Evolutionary conservation across 352 stramenopile genomes (phyloP).

Genomic region (Thraustochytrium striatum): DNA sequence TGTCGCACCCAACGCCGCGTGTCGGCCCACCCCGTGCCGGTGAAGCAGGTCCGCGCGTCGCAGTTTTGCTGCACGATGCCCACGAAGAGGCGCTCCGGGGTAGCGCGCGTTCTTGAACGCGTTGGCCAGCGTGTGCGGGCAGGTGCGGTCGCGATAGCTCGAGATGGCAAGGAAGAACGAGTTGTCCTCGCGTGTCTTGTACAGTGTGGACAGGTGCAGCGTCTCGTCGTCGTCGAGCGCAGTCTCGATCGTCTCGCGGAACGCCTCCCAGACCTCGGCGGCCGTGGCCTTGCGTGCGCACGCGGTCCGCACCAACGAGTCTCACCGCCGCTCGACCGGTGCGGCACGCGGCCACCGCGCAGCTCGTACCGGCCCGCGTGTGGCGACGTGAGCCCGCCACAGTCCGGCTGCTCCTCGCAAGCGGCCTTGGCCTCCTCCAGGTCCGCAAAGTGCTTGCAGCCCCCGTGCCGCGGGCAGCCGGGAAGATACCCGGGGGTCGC

Average conservation of each 20-base stretch:
- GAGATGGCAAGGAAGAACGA: constrained; percentile 71
- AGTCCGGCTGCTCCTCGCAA: constrained; percentile 1
- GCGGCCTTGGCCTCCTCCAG: constrained; percentile 35
- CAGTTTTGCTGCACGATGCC: constrained; percentile 71
- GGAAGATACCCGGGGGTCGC: constrained; percentile 4
- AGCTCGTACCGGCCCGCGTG: background rate
- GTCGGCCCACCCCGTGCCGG: constrained; percentile 56
- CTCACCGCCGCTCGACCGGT: constrained; percentile 9
- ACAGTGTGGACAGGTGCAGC: constrained; percentile 24
- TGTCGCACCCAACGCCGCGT: constrained; percentile 55
- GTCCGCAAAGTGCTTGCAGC: constrained; percentile 8
- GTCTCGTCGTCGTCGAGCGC: constrained; percentile 32
- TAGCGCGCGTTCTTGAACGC: constrained; percentile 61
- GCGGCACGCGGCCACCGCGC: background rate
- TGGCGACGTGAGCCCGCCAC: constrained; percentile 24
- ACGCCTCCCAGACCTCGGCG: constrained; percentile 45
- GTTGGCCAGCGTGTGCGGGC: constrained; percentile 66
- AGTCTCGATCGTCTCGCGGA: background rate
- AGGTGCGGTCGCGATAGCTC: constrained; percentile 73
- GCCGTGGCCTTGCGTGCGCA: background rate
- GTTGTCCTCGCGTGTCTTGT: constrained; percentile 55
- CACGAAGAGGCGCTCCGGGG: constrained; percentile 65
- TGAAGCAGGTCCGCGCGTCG: constrained; percentile 45
- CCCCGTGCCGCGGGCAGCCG: background rate
- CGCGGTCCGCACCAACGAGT: background rate